Evolutionary conservation across 2,329 filamentous ascomycete species (phyloP).

Genomic region (Geoglossum cookeanum): DNA sequence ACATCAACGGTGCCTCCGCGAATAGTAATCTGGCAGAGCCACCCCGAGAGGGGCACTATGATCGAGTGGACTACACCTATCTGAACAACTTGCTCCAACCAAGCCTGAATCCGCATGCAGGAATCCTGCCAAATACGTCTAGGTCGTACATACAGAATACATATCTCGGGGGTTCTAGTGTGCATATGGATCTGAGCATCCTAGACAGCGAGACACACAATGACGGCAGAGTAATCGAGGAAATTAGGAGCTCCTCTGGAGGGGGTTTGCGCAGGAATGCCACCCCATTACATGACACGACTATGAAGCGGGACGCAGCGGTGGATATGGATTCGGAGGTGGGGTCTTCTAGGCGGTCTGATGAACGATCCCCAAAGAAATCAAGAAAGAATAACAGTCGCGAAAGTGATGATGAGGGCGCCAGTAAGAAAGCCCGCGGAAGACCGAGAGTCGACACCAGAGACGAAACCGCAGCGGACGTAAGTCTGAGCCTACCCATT

Average conservation of each 20-base stretch:
- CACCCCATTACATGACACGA: neutral
- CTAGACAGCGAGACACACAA: conserved; percentile 1
- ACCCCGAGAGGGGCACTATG: neutral
- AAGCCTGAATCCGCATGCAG: neutral
- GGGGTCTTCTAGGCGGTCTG: neutral
- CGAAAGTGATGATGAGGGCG: neutral
- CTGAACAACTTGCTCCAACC: neutral
- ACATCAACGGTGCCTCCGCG: neutral
- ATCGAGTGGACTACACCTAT: neutral
- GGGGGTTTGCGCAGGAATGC: neutral
- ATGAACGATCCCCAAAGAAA: neutral
- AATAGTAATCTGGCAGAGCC: neutral
- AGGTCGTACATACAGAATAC: conserved; percentile 1
- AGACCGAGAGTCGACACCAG: conserved; percentile 57
- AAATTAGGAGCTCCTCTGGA: neutral
- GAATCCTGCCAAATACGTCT: neutral
- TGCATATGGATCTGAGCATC: neutral
- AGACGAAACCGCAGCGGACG: conserved; percentile 60
- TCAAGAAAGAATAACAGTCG: neutral
- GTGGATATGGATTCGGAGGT: neutral
- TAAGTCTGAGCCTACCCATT: conserved; percentile 28
- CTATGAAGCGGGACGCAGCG: neutral
- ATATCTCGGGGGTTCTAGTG: neutral
- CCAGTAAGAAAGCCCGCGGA: conserved; percentile 39
- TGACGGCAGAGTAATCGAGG: neutral